A percentile compares a stretch with the other conserved stretches of the same genome.
These are phyloP conservation scores for Pyrenophora teres DNA, from an alignment of 2,329 filamentous ascomycete genomes.

Conservation along the genomic window DNA sequence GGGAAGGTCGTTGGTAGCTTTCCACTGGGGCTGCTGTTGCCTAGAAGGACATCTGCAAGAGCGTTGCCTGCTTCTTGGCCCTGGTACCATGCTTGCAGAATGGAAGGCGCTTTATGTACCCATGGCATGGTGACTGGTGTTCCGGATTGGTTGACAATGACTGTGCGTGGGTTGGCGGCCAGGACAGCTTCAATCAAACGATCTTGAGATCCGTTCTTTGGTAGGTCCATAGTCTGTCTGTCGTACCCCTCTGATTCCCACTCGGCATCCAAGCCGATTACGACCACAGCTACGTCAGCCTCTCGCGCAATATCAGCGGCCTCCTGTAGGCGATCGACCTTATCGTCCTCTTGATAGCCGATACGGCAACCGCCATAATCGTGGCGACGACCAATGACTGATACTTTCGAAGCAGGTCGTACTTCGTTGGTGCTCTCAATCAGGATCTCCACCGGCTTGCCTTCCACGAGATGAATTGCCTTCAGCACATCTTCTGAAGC, in stretches of 20 bases:
- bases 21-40: conserved; percentile 72
- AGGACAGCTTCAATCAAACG: conserved; percentile 67
- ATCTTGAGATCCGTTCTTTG: conserved; percentile 62
- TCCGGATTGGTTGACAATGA: conserved; percentile 76
- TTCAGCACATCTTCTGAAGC: conserved; percentile 68
- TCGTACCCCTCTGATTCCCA: conserved; percentile 76
- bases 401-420: conserved; percentile 63
- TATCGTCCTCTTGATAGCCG: conserved; percentile 70
- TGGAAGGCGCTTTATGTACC: conserved; percentile 66
- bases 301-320: conserved; percentile 70
- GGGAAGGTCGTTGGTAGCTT: conserved; percentile 78
- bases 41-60: conserved; percentile 77
- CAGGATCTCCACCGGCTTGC: conserved; percentile 64
- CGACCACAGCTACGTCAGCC: conserved; percentile 77
- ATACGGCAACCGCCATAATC: conserved; percentile 74
- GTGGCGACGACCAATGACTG: conserved; percentile 62
- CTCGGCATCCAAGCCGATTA: conserved; percentile 76
- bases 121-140: conserved; percentile 75
- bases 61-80: conserved; percentile 86
- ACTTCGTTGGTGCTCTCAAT: conserved; percentile 71
- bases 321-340: conserved; percentile 59
- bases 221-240: conserved; percentile 65
- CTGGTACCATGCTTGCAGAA: conserved; percentile 80
- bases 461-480: conserved; percentile 63
- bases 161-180: conserved; percentile 68